Conservation (phyloP, 768 basidiomycete species). For the Neoboletus magnificus region DNA sequence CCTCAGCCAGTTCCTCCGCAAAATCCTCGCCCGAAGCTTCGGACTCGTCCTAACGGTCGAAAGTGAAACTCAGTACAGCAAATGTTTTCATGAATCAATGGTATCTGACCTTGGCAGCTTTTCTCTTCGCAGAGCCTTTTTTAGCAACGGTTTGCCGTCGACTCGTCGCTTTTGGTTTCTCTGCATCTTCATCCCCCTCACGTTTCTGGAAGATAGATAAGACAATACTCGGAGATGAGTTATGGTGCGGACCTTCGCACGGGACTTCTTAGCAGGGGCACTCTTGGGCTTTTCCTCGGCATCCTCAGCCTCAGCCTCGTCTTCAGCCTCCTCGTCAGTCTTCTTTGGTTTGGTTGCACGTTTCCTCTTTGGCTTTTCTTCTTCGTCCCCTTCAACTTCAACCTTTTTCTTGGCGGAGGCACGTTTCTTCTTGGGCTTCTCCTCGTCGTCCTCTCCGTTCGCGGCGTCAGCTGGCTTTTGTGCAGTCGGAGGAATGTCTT, state of each 20-base stretch:
- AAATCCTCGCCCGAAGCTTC: conserved; percentile 49
- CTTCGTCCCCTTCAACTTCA: conserved; percentile 34
- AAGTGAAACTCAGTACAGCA: background rate
- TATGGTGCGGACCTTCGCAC: conserved; percentile 33
- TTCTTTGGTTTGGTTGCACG: conserved; percentile 32
- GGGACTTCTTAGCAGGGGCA: conserved; percentile 34
- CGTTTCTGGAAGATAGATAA: conserved; percentile 26
- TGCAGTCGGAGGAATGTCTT: conserved; percentile 77
- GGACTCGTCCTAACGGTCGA: conserved; percentile 26
- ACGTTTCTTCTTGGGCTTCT: conserved; percentile 54
- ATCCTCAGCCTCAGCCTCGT: conserved; percentile 30
- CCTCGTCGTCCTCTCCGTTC: conserved; percentile 42
- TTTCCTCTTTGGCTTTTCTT: conserved; percentile 36
- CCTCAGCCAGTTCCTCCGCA: conserved; percentile 40
- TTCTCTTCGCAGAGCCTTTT: conserved; percentile 47
- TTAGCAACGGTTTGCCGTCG: conserved; percentile 45
- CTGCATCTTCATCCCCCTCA: conserved; percentile 32
- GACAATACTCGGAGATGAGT: conserved; percentile 2
- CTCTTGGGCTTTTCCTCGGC: conserved; percentile 30
- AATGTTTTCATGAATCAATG: background rate
- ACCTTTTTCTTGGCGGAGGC: conserved; percentile 36
- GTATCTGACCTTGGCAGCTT: conserved; percentile 35
- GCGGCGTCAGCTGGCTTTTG: conserved; percentile 49
- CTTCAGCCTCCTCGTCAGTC: conserved; percentile 32
- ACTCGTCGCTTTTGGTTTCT: conserved; percentile 49